phyloP scores from a whole-genome alignment of 768 basidiomycete genomes.

The Pholiota conissans region DNA sequence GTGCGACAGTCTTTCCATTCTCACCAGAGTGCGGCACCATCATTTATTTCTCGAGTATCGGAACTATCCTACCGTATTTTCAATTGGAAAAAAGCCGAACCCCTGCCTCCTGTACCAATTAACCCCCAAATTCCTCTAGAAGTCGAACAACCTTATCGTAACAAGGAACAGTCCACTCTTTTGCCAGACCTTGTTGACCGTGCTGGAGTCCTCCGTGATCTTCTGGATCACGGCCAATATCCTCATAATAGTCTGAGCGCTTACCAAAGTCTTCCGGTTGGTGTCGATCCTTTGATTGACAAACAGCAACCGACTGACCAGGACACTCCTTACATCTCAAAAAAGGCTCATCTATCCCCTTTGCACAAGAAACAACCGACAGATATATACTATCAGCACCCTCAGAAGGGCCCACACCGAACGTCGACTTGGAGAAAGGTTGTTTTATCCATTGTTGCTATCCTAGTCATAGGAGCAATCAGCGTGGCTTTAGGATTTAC shows the following conservation, averaged over 20 bases:
- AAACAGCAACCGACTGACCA: conserved; percentile 8
- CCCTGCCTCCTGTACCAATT: conserved; percentile 59
- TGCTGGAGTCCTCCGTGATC: conserved; percentile 45
- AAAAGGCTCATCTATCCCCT: conserved; percentile 1
- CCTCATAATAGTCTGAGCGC: conserved; percentile 47
- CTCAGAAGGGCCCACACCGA: background rate
- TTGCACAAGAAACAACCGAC: background rate
- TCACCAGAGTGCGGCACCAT: conserved; percentile 45
- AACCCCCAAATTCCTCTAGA: conserved; percentile 47
- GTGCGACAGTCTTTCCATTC: conserved; percentile 45
- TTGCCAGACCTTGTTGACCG: conserved; percentile 53
- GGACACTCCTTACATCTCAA: conserved; percentile 3
- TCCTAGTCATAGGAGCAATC: conserved; percentile 37
- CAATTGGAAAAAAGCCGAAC: conserved; percentile 48
- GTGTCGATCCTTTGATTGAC: conserved; percentile 1
- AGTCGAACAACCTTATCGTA: conserved; percentile 39
- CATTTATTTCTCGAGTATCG: conserved; percentile 52
- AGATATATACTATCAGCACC: background rate
- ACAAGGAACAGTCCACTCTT: conserved; percentile 45
- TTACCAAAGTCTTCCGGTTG: conserved; percentile 15
- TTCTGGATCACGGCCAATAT: conserved; percentile 53
- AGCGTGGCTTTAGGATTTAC: conserved; percentile 46
- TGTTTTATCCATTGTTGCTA: conserved; percentile 26
- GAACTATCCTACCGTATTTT: conserved; percentile 36
- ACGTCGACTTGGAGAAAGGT: conserved; percentile 13